phyloP scores from a whole-genome alignment of 176 grass and related monocot species.

The Rhynchospora tenuis region DNA sequence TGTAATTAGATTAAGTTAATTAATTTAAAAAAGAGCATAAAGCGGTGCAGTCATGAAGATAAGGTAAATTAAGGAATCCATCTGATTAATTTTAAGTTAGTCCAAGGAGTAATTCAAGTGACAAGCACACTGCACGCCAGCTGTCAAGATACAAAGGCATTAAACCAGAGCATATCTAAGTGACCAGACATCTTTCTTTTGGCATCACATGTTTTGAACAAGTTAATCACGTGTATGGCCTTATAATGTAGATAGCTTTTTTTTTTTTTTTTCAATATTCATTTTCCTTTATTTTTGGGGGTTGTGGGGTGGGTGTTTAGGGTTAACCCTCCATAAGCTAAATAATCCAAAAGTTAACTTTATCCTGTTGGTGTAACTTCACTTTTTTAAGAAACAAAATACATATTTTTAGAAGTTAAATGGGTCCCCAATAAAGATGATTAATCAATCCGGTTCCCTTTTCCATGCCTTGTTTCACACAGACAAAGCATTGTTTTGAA shows the following conservation, averaged over 20 bases:
- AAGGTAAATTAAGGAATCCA: not conserved
- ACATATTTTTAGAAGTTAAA: not conserved
- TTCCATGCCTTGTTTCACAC: conserved; percentile 14
- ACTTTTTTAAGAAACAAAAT: not conserved
- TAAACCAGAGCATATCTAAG: conserved; percentile 2
- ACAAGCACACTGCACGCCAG: not conserved
- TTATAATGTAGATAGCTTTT: not conserved
- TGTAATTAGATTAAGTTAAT: not conserved
- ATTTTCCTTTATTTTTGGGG: not conserved
- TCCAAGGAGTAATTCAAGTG: not conserved
- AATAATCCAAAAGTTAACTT: conserved; percentile 1
- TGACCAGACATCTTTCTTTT: conserved; percentile 16
- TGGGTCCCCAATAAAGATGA: not conserved
- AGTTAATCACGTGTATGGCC: conserved; percentile 1
- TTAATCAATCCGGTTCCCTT: not conserved
- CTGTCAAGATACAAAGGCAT: conserved; percentile 21
- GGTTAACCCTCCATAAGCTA: not conserved
- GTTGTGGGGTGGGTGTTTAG: not conserved
- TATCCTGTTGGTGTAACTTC: not conserved
- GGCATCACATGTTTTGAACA: conserved; percentile 12
- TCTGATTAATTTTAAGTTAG: not conserved
- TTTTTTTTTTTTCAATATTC: not conserved
- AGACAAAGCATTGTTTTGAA: not conserved
- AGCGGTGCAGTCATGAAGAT: not conserved
- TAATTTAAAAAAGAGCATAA: not conserved